Conservation (phyloP, 352 stramenopile species). For the Globisporangium ultimum region DNA sequence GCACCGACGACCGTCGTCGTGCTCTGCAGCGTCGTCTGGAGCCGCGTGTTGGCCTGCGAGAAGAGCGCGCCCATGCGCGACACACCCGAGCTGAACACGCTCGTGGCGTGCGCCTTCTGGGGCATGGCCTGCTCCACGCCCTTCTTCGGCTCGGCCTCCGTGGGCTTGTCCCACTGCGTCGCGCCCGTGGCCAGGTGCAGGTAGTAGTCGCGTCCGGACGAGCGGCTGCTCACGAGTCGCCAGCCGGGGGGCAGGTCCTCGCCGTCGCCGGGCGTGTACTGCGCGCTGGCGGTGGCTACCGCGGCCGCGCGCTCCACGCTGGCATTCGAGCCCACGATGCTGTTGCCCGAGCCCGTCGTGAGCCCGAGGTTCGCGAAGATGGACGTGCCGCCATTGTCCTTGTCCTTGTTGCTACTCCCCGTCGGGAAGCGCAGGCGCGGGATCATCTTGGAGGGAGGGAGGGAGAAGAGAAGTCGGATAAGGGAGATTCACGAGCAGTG, state of each 20-base stretch:
- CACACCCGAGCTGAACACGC: constrained; percentile 64
- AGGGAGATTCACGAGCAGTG: no score
- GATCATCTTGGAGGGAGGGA: constrained; percentile 69
- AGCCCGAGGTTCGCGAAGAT: constrained; percentile 58
- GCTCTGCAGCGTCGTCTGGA: constrained; percentile 70
- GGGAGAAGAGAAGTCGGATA: no score
- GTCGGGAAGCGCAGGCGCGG: constrained; percentile 52
- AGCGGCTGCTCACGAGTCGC: constrained; percentile 64
- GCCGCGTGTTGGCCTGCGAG: constrained; percentile 63
- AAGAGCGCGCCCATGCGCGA: constrained; percentile 62
- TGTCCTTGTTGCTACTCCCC: constrained; percentile 29
- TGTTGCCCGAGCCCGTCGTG: constrained; percentile 30
- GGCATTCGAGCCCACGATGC: constrained; percentile 31
- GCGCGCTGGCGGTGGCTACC: constrained; percentile 31
- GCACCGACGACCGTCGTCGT: constrained; percentile 25
- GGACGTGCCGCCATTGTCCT: constrained; percentile 18
- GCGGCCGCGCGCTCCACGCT: constrained; percentile 38
- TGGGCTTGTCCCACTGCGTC: constrained; percentile 68
- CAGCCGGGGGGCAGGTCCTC: constrained; percentile 56
- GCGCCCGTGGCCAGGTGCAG: constrained; percentile 63
- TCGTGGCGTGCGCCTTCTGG: constrained; percentile 19
- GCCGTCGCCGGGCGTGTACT: constrained; percentile 12
- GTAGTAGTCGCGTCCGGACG: constrained; percentile 69
- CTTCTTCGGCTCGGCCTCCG: constrained; percentile 53
- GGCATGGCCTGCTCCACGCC: constrained; percentile 15